These are phyloP conservation scores for Lentithecium fluviatile DNA, from an alignment of 495 filamentous ascomycete genomes.

Conservation along the genomic window DNA sequence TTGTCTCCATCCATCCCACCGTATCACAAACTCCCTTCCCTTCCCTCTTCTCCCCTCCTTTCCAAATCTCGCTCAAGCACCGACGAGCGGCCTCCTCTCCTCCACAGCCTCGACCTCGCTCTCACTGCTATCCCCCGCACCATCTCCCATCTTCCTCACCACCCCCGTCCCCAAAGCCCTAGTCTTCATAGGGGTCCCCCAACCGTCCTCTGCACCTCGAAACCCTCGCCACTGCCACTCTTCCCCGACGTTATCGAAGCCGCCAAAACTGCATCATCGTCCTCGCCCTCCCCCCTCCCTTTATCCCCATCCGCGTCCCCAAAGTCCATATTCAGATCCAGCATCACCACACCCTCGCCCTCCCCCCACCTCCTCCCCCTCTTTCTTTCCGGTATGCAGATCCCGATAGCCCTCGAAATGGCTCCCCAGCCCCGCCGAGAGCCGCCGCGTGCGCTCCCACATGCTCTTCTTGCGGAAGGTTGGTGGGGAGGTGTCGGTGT, in stretches of 20 bases:
- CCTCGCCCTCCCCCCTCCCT: too few species aligned
- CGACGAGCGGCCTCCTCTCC: conserved; percentile 1
- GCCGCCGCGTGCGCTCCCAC: conserved; percentile 17
- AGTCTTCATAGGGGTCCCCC: conserved; percentile 1
- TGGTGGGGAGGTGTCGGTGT: conserved; percentile 13
- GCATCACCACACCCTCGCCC: not conserved
- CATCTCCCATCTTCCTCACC: not conserved
- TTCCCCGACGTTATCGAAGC: too few species aligned
- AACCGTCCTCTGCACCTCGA: conserved; percentile 13
- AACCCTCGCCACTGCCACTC: not conserved
- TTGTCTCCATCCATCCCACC: too few species aligned
- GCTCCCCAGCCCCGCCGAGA: conserved; percentile 7
- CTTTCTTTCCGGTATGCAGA: not conserved
- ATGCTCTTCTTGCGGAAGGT: conserved; percentile 19
- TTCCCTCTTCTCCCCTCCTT: conserved; percentile 1
- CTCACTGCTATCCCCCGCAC: not conserved
- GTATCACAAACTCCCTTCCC: too few species aligned
- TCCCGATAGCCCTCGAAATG: conserved; percentile 11
- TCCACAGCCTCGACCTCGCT: conserved; percentile 7
- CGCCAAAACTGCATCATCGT: not conserved
- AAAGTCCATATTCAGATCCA: not conserved
- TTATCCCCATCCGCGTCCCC: not conserved
- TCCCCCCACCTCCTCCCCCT: not conserved
- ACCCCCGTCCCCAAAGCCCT: not conserved
- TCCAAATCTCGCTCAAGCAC: not conserved